phyloP scores from a whole-genome alignment of 2,329 filamentous ascomycete species.

The Aspergillus latus region DNA sequence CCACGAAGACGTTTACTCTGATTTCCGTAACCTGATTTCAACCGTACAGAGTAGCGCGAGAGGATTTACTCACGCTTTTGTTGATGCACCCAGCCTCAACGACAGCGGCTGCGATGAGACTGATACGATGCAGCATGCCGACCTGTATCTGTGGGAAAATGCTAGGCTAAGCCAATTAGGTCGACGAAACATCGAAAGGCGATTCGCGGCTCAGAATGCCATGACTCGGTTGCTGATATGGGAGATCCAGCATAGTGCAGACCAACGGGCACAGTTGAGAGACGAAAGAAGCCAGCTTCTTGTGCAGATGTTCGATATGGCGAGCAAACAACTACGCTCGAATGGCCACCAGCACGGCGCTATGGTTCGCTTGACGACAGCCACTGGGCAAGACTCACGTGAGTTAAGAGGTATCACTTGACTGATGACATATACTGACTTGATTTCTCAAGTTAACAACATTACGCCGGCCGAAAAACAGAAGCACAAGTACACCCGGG shows the following conservation, averaged over 20 bases:
- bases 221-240: conserved; percentile 39
- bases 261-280: conserved; percentile 28
- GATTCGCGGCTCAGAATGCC: conserved; percentile 36
- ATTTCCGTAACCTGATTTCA: conserved; percentile 35
- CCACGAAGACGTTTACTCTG: conserved; percentile 35
- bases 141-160: conserved; percentile 31
- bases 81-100: conserved; percentile 28
- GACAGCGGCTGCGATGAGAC: conserved; percentile 20
- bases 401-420: conserved; percentile 9
- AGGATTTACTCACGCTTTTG: conserved; percentile 18
- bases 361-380: conserved; percentile 35
- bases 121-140: conserved; percentile 19
- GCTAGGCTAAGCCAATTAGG: conserved; percentile 36
- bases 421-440: not conserved
- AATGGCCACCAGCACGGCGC: conserved; percentile 29
- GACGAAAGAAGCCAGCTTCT: conserved; percentile 29
- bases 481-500: conserved; percentile 35
- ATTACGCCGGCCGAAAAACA: conserved; percentile 24
- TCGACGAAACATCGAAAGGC: conserved; percentile 31
- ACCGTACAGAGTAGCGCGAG: conserved; percentile 30
- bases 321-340: conserved; percentile 26
- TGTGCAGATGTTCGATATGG: conserved; percentile 26
- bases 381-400: conserved; percentile 33
- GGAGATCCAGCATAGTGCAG: conserved; percentile 38
- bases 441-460: not conserved